Evolutionary conservation across 2,329 filamentous ascomycete species (phyloP).

Genomic region (Cryphonectria radicalis): DNA sequence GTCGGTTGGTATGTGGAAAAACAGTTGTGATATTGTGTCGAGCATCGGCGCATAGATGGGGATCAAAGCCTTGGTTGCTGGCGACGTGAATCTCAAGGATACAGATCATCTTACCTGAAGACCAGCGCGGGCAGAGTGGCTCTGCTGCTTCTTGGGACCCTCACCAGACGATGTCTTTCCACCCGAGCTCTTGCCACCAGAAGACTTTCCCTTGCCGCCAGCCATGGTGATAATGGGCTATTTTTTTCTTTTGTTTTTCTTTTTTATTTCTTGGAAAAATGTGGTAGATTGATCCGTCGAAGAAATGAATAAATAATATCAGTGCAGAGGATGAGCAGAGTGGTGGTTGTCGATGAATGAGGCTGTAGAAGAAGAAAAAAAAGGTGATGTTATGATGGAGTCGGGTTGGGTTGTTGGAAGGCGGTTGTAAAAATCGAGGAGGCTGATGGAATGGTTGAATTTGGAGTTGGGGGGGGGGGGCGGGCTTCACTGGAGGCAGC

Average conservation of each 20-base stretch:
- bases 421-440: conserved; percentile 22
- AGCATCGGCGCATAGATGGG: conserved; percentile 28
- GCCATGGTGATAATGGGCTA: conserved; percentile 54
- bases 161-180: conserved; percentile 72
- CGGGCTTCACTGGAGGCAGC: conserved; percentile 1
- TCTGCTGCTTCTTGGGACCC: conserved; percentile 83
- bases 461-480: conserved; percentile 5
- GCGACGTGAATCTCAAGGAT: conserved; percentile 6
- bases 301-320: neutral
- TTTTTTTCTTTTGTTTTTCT: neutral
- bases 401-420: conserved; percentile 11
- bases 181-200: conserved; percentile 85
- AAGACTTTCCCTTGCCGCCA: conserved; percentile 92
- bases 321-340: neutral
- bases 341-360: neutral
- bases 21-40: conserved; percentile 15
- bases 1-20: conserved; percentile 23
- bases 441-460: conserved; percentile 18
- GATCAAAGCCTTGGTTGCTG: conserved; percentile 12
- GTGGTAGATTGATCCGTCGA: neutral
- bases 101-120: conserved; percentile 75
- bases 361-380: neutral
- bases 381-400: conserved; percentile 1
- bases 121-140: conserved; percentile 93
- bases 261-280: neutral